Base-by-base conservation (phyloP, 129 eudicot species). In the Deinandra increscens region DNA sequence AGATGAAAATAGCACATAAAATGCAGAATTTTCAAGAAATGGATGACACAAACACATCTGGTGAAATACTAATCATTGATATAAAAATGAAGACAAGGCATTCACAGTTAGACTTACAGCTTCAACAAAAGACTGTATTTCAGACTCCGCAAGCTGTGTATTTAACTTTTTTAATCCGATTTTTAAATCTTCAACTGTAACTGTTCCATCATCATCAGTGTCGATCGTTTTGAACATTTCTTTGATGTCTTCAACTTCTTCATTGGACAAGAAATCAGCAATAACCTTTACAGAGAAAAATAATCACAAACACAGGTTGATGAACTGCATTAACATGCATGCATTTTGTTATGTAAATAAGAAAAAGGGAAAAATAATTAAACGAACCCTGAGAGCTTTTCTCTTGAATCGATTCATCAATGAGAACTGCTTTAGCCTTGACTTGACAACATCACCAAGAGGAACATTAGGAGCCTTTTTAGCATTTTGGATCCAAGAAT, bases 371-470 rank as follows among this genome's bases (percentile, higher is more conserved):
- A 13, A 5, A 23, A n/a, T 0, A 17, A 31, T 3, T 31, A 10
- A 73, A 84, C 91, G n/a, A 41, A 90, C 97, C 85, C 93, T 86
- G 63, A 90, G 72, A 74, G 97, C 97, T 78, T 91, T 91, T 82
- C 96, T 84, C 85, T 91, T 91, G 84, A 91, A 91, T 65, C 97
- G 84, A 62, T 90, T 90, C 70, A 50, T 48, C 78, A 90, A 9
- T 18, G 97, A 87, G 69, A 90, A 90, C 75, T 90, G 97, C 76
- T 90, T 90, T 61, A 90, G 91, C 51, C 97, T 86, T 43, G 97
- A 84, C 68, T 84, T 88, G 60, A 91, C 97, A 66, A 91, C 94
- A 76, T 91, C 97, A 36, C 97, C 97, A 68, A 91, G 97, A 45
- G 93, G 88, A 61, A 87, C 86, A 84, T 87, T 90, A 42, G 97